These are phyloP conservation scores for Cercospora nicotianae DNA, from an alignment of 2,329 filamentous ascomycete species.

Conservation along the genomic window DNA sequence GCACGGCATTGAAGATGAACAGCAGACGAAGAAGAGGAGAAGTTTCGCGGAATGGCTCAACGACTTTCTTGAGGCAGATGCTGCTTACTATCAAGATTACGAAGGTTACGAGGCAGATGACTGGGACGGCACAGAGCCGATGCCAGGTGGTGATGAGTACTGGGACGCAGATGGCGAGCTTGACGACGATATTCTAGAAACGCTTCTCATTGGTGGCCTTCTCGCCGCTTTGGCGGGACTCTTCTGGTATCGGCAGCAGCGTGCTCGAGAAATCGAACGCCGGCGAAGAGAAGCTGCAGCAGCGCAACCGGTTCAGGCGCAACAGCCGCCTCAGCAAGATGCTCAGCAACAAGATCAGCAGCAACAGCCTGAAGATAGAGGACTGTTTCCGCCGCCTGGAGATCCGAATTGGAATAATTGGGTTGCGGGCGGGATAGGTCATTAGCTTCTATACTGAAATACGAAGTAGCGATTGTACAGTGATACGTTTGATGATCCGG, in stretches of 20 bases:
- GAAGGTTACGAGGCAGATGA: slow-evolving; percentile 55
- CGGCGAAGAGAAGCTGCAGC: slow-evolving; percentile 47
- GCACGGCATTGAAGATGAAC: slow-evolving; percentile 86
- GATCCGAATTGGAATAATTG: slow-evolving; percentile 69
- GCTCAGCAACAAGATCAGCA: slow-evolving; percentile 41
- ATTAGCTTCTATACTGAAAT: slow-evolving; percentile 39
- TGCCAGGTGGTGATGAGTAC: slow-evolving; percentile 54
- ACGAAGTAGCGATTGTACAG: background rate
- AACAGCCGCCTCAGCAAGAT: slow-evolving; percentile 37
- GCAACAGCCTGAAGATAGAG: slow-evolving; percentile 49
- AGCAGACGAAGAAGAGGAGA: slow-evolving; percentile 37
- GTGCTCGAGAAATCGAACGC: slow-evolving; percentile 54
- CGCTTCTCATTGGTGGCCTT: slow-evolving; percentile 76
- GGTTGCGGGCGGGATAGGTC: slow-evolving; percentile 66
- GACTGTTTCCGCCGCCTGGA: slow-evolving; percentile 64
- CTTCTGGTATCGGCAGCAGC: slow-evolving; percentile 76
- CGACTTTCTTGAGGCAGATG: slow-evolving; percentile 70
- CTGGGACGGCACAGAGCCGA: slow-evolving; percentile 47
- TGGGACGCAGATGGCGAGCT: slow-evolving; percentile 61
- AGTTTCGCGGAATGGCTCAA: slow-evolving; percentile 76
- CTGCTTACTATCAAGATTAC: slow-evolving; percentile 35
- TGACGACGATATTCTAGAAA: slow-evolving; percentile 78
- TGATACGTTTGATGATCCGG: background rate
- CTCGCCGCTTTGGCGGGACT: slow-evolving; percentile 72
- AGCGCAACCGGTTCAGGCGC: slow-evolving; percentile 25